phyloP scores from a whole-genome alignment of 2,329 filamentous ascomycete species.

The Ceratocystis cubensis region DNA sequence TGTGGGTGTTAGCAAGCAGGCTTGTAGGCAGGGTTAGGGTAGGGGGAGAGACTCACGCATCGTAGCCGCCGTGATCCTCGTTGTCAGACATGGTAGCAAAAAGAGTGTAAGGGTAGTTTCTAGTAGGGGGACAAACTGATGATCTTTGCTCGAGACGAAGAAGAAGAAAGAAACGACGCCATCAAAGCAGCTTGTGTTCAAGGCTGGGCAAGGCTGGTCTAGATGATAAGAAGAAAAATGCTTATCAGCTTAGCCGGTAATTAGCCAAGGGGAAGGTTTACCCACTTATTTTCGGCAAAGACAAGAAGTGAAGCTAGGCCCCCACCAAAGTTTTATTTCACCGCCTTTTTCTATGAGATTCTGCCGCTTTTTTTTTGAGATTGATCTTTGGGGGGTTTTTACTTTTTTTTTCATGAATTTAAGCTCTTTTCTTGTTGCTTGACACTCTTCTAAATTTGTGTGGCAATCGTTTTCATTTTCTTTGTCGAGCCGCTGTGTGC shows the following conservation, averaged over 20 bases:
- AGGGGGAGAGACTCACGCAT: slow-evolving; percentile 36
- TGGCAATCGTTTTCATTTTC: not conserved
- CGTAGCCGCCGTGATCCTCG: slow-evolving; percentile 50
- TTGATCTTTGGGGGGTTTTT: not conserved
- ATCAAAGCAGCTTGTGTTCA: not conserved
- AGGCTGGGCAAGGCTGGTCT: slow-evolving; percentile 6
- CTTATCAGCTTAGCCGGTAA: slow-evolving; percentile 17
- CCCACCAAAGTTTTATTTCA: slow-evolving; percentile 7
- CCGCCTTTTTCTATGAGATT: slow-evolving; percentile 8
- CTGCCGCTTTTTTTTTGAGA: slow-evolving; percentile 3
- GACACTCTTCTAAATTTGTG: not conserved
- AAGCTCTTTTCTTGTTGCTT: not conserved
- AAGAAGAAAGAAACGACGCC: slow-evolving; percentile 9
- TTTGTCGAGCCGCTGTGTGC: not conserved
- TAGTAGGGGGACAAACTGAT: not conserved
- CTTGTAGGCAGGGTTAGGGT: not conserved
- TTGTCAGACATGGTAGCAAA: slow-evolving; percentile 54
- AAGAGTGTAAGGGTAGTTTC: not conserved
- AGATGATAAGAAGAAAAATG: slow-evolving; percentile 1
- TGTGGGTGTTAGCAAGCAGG: not conserved
- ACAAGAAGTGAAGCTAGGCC: not conserved
- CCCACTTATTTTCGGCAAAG: not conserved
- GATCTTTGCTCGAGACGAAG: slow-evolving; percentile 12
- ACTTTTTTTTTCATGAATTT: not conserved
- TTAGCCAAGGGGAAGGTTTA: not conserved